These are phyloP conservation scores for Myxozyma melibiosi DNA, from an alignment of 805 yeast genomes.

Conservation along the genomic window DNA sequence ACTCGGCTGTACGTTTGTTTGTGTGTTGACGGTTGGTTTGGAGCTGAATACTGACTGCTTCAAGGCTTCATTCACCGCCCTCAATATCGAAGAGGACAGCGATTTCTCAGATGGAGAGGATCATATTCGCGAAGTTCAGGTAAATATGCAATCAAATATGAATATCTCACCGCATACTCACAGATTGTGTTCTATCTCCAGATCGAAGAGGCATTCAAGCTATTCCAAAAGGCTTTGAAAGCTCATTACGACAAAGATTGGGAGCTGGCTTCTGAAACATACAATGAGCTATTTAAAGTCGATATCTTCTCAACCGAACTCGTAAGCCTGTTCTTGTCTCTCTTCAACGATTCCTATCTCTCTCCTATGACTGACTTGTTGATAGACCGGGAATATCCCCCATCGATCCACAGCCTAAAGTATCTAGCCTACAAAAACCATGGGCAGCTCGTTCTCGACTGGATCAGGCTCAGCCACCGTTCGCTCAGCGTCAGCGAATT, in stretches of 20 bases:
- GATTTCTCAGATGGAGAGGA: conserved; percentile 72
- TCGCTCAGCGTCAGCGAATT: conserved; percentile 41
- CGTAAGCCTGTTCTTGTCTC: conserved; percentile 20
- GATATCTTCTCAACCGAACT: conserved; percentile 59
- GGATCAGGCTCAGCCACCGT: conserved; percentile 38
- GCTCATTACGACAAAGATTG: conserved; percentile 57
- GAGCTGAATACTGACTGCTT: neutral
- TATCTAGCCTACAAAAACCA: conserved; percentile 80
- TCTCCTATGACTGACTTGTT: conserved; percentile 13
- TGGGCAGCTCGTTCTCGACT: conserved; percentile 66
- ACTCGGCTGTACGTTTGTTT: conserved; percentile 1
- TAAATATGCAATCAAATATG: conserved; percentile 28
- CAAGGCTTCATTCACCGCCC: conserved; percentile 61
- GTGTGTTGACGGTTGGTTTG: neutral
- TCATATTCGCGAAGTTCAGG: conserved; percentile 87
- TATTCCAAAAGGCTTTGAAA: conserved; percentile 70
- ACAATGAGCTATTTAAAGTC: conserved; percentile 64
- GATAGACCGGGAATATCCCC: conserved; percentile 48
- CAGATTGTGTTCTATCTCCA: neutral
- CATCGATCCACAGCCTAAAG: conserved; percentile 71
- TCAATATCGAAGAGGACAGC: conserved; percentile 76
- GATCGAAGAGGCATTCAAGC: conserved; percentile 78
- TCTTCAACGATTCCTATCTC: too few species aligned
- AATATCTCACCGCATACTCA: neutral
- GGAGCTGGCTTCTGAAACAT: conserved; percentile 55